A percentile compares a stretch with the other conserved stretches of the same genome.
phyloP scores from a whole-genome alignment of 2,329 filamentous ascomycete species.

The Passalora sequoiae region DNA sequence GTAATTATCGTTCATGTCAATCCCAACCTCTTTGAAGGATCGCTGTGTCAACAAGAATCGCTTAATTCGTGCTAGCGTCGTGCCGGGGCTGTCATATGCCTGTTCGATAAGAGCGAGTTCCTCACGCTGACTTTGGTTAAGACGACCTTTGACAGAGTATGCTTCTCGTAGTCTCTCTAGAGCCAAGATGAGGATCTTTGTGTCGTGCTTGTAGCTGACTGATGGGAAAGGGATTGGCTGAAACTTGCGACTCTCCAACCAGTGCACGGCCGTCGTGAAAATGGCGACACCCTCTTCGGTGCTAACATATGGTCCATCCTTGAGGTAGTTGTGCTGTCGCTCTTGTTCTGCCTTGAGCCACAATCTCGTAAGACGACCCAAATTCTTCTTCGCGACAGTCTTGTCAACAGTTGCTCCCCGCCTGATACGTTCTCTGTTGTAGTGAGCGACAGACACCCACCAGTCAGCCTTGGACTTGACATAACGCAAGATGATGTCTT shows the following conservation, averaged over 20 bases:
- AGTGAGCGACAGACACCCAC: constrained; percentile 99
- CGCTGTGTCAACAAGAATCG: constrained; percentile 93
- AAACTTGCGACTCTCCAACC: constrained; percentile 97
- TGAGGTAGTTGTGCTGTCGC: constrained; percentile 98
- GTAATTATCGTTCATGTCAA: constrained; percentile 99
- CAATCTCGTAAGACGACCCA: constrained; percentile 85
- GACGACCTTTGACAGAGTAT: constrained; percentile 92
- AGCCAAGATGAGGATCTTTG: constrained; percentile 94
- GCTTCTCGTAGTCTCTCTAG: constrained; percentile 89
- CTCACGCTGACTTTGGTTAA: constrained; percentile 97
- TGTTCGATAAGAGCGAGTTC: constrained; percentile 96
- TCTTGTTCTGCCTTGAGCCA: constrained; percentile 99
- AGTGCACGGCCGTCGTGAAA: constrained; percentile 97
- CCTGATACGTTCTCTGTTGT: constrained; percentile 95
- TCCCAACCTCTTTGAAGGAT: constrained; percentile 98
- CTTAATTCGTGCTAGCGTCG: constrained; percentile 93
- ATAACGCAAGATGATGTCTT: constrained; percentile 97
- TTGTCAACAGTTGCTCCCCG: constrained; percentile 97
- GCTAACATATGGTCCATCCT: constrained; percentile 96
- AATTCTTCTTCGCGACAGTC: constrained; percentile 98
- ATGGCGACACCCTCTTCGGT: constrained; percentile 98
- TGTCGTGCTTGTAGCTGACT: constrained; percentile 99
- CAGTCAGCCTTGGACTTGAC: constrained; percentile 99
- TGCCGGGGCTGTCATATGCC: constrained; percentile 95
- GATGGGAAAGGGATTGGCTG: constrained; percentile 98